Evolutionary conservation across 805 yeast species (phyloP), one percentile per base, ranked within the genome.

Genomic region (Grigorovia humatica): DNA sequence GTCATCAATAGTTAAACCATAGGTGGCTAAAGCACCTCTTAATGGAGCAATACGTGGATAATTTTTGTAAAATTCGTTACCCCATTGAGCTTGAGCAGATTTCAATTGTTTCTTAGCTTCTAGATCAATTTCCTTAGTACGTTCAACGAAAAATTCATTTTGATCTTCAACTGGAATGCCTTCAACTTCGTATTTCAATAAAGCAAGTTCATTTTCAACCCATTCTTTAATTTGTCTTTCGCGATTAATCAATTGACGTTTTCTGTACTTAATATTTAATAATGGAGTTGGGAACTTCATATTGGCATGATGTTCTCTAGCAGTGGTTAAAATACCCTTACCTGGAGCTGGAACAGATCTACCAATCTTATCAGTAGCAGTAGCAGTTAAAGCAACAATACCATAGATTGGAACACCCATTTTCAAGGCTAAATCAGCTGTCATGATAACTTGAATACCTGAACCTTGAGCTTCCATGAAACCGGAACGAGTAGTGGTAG

Each of bases 401-500:
- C 96, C 99, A 64, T 95, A 88, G 64, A 93, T 88, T 69, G 99
- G 99, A 62, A 95, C 97, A 76, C 99, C 99, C 99, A 93, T 93
- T 68, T 85, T 81, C 60, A 93, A 64, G 42, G 99, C 99, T 59
- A 93, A 76, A 59, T 85, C 88, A 51, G 97, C 99, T 59, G 82
- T 80, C 99, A 93, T 93, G 58, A 93, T 80, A 58, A 93, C 83
- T 77, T 93, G 97, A 61, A 88, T 85, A 82, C 99, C 99, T 50
- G 98, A 81, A 78, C 99, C 99, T 74, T 93, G 99, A 43, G 99
- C 84, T 78, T 93, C 99, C 98, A 93, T 93, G 78, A 93, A 93
- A 62, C 99, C 99, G 62, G 84, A 79, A 79, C 99, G 87, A 47
- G 96, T 77, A 44, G 97, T 85, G 50, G 99, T 90, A 51, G 97